Conservation (phyloP, 805 yeast species). For the Suhomyces sp. region DNA sequence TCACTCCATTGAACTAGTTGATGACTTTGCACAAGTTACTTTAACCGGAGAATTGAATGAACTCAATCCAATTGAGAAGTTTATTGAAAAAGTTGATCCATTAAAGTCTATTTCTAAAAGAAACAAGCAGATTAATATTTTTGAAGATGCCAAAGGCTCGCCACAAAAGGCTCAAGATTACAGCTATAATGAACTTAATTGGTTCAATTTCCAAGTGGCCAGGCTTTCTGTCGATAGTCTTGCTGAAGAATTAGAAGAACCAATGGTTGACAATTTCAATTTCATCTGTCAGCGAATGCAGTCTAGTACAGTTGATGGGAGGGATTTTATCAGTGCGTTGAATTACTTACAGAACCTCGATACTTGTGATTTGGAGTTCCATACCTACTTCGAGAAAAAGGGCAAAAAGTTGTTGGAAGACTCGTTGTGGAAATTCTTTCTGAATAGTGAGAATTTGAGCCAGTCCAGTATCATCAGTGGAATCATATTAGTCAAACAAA, state of each 20-base stretch:
- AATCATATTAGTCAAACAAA: constrained; percentile 34
- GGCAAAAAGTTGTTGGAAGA: constrained; percentile 16
- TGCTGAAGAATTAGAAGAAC: constrained; percentile 7
- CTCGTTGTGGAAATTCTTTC: constrained; percentile 14
- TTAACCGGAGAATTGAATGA: constrained; percentile 14
- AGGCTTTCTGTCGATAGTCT: constrained; percentile 13
- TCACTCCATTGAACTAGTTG: constrained; percentile 19
- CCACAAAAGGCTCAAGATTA: constrained; percentile 33
- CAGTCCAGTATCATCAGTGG: constrained; percentile 23
- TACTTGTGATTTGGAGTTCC: constrained; percentile 7
- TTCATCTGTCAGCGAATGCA: constrained; percentile 12
- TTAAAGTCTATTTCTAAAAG: constrained; percentile 31
- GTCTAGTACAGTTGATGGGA: constrained; percentile 5
- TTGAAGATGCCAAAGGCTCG: constrained; percentile 38
- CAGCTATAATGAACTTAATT: constrained; percentile 31
- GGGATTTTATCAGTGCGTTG: constrained; percentile 13
- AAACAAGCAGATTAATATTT: constrained; percentile 37
- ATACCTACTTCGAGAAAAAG: constrained; percentile 13
- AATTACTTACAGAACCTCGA: constrained; percentile 17
- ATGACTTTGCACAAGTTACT: constrained; percentile 31
- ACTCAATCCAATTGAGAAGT: constrained; percentile 23
- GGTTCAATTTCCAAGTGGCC: constrained; percentile 40
- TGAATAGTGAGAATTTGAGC: constrained; percentile 2
- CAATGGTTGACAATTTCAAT: constrained; percentile 17
- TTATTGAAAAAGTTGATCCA: constrained; percentile 44